These are phyloP conservation scores for Phragmites australis DNA, from an alignment of 176 grass and related monocot species.

Conservation along the genomic window DNA sequence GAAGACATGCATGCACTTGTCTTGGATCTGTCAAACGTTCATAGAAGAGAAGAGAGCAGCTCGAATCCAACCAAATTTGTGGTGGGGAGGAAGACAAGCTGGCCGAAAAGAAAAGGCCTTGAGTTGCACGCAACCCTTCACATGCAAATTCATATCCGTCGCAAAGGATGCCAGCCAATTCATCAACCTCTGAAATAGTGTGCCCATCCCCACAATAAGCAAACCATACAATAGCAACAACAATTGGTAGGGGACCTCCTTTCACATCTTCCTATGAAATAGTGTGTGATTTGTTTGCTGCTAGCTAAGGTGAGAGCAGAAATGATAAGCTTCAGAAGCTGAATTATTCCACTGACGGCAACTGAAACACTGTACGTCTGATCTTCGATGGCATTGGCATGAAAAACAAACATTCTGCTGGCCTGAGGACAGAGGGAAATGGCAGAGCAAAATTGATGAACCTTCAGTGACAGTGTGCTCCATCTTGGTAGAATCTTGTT, in stretches of 20 bases:
- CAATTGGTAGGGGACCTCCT: constrained; percentile 30
- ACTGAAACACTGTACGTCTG: background rate
- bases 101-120: constrained; percentile 42
- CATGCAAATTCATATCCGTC: constrained; percentile 35
- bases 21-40: background rate
- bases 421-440: background rate
- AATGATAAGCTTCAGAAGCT: background rate
- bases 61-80: constrained; percentile 23
- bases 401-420: constrained; percentile 36
- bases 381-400: background rate
- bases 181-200: constrained; percentile 24
- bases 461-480: constrained; percentile 5
- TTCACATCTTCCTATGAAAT: background rate
- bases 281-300: constrained; percentile 16
- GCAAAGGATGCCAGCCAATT: constrained; percentile 26
- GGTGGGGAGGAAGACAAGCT: background rate
- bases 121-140: constrained; percentile 41
- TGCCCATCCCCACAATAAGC: background rate
- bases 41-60: background rate
- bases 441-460: background rate
- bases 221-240: background rate
- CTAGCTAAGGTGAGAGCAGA: background rate
- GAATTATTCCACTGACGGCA: constrained; percentile 7
- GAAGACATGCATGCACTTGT: background rate
- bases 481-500: background rate